A percentile compares a stretch with the other conserved stretches of the same genome.
Conservation (phyloP, 331 rosid genomes). For the Pyracantha coccinea region DNA sequence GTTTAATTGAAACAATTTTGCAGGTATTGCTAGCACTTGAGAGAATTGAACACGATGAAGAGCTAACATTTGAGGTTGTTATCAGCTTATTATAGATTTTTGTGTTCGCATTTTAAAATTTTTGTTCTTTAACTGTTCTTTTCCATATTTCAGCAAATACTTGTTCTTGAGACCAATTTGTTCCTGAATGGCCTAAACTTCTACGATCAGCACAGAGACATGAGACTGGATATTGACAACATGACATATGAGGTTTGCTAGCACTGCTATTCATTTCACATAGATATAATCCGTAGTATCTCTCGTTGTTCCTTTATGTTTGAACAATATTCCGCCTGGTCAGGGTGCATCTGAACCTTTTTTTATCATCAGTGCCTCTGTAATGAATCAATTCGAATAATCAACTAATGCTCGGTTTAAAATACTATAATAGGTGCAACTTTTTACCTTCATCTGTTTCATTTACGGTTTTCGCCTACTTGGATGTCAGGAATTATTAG, state of each 20-base stretch:
- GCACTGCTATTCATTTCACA: background rate
- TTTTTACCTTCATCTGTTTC: background rate
- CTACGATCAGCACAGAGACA: conserved; percentile 93
- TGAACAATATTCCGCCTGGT: background rate
- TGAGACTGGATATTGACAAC: conserved; percentile 98
- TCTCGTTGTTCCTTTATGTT: background rate
- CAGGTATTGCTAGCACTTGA: conserved; percentile 87
- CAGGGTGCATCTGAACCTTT: background rate
- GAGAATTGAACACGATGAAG: conserved; percentile 95
- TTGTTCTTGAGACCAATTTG: conserved; percentile 75
- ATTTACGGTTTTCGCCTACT: background rate
- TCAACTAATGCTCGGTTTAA: background rate
- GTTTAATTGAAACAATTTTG: conserved; percentile 2
- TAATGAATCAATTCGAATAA: background rate
- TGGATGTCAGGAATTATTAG: conserved; percentile 67
- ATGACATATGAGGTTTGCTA: conserved; percentile 96
- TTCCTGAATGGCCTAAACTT: conserved; percentile 69
- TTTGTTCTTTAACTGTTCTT: conserved; percentile 1
- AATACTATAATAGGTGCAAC: background rate
- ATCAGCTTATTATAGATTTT: background rate
- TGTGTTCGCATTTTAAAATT: background rate
- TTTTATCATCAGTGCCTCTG: background rate
- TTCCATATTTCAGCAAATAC: conserved; percentile 70
- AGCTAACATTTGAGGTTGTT: conserved; percentile 83
- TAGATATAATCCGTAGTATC: background rate